Percentiles rank a stretch among this genome's conserved stretches.
Conservation (phyloP, 2,329 filamentous ascomycete genomes). For the Dendrostoma leiphaemia region DNA sequence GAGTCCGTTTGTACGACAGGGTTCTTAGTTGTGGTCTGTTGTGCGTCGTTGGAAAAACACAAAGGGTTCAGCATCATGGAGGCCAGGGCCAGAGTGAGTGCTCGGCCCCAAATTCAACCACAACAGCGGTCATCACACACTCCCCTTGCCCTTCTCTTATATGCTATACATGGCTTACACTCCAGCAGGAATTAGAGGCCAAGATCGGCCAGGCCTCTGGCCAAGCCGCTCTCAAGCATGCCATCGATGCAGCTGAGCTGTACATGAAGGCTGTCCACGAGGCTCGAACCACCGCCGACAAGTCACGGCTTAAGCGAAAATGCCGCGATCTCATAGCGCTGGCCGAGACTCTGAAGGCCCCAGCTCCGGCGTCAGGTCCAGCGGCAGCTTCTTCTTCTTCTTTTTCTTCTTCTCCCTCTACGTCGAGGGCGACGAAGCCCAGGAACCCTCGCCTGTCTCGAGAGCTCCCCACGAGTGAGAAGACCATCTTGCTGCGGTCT, state of each 20-base stretch:
- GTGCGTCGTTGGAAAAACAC: not conserved
- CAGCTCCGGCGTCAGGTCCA: conserved; percentile 12
- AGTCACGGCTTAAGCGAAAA: conserved; percentile 63
- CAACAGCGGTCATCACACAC: not conserved
- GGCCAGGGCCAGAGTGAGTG: conserved; percentile 14
- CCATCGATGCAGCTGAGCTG: conserved; percentile 74
- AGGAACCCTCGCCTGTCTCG: conserved; percentile 47
- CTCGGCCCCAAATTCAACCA: not conserved
- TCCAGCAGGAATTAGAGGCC: conserved; percentile 49
- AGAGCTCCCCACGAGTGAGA: conserved; percentile 65
- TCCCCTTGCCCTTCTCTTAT: too few species aligned
- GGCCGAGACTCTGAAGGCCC: conserved; percentile 73
- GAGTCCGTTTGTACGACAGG: not conserved
- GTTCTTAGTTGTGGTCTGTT: not conserved
- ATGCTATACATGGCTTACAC: conserved; percentile 6
- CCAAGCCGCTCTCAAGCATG: conserved; percentile 68
- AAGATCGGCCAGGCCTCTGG: conserved; percentile 48
- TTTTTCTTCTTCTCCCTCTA: conserved; percentile 7
- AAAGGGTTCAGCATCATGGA: conserved; percentile 15
- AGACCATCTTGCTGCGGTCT: conserved; percentile 72
- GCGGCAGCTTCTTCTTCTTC: not conserved
- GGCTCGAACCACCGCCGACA: conserved; percentile 60
- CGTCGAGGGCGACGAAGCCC: conserved; percentile 23
- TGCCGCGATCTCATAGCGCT: conserved; percentile 67
- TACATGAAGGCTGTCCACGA: conserved; percentile 75